Evolutionary conservation across 352 stramenopile genomes (phyloP).

Genomic region (Pythium vanterpoolii): DNA sequence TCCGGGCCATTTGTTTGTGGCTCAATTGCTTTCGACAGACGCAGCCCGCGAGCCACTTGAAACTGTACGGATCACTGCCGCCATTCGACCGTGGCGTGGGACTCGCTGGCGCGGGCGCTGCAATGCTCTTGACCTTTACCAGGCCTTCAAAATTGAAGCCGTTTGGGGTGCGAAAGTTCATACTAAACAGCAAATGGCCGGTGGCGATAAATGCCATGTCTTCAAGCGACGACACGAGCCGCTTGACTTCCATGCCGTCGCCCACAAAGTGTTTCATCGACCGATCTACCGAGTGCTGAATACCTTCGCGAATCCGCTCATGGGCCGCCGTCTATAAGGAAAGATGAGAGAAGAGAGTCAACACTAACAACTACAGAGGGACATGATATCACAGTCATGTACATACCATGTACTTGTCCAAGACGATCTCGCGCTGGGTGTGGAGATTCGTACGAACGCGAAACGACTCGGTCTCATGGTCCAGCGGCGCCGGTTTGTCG

Average conservation of each 20-base stretch:
- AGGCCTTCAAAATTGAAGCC: slow-evolving; percentile 81
- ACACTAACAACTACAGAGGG: background rate
- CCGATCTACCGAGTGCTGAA: slow-evolving; percentile 38
- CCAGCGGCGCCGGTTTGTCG: slow-evolving; percentile 11
- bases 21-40: slow-evolving; percentile 96
- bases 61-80: slow-evolving; percentile 83
- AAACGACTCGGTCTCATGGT: slow-evolving; percentile 24
- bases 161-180: slow-evolving; percentile 68
- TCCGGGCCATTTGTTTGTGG: slow-evolving; percentile 95
- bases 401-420: slow-evolving; percentile 78
- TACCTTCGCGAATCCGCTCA: slow-evolving; percentile 53
- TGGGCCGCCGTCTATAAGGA: slow-evolving; percentile 52
- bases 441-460: slow-evolving; percentile 35
- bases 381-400: background rate
- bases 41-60: slow-evolving; percentile 93
- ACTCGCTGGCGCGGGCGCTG: slow-evolving; percentile 12
- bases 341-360: background rate
- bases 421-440: slow-evolving; percentile 52
- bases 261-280: slow-evolving; percentile 27
- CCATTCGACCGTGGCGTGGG: slow-evolving; percentile 8
- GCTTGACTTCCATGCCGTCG: slow-evolving; percentile 36
- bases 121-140: slow-evolving; percentile 85
- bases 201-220: slow-evolving; percentile 78
- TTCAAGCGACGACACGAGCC: slow-evolving; percentile 48
- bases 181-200: slow-evolving; percentile 73